Conservation (phyloP, 306 rosid species). For the Citrullus amarus region DNA sequence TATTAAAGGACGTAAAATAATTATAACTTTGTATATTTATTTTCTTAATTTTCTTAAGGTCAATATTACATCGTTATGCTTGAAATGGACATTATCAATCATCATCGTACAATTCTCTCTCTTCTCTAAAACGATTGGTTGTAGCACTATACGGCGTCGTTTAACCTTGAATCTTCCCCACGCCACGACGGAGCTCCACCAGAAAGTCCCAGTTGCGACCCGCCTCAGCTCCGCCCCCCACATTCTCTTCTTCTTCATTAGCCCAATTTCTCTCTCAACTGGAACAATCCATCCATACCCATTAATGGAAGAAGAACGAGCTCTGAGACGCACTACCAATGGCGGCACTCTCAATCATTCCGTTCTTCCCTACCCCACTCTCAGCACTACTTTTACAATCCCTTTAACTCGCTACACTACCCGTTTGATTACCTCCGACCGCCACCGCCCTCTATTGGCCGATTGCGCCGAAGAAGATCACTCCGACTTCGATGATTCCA, state of each 20-base stretch:
- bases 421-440: slow-evolving; percentile 29
- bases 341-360: slow-evolving; percentile 13
- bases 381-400: slow-evolving; percentile 23
- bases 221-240: neutral
- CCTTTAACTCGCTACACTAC: slow-evolving; percentile 36
- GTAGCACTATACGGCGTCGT: neutral
- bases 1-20: no score
- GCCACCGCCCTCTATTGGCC: slow-evolving; percentile 22
- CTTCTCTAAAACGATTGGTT: neutral
- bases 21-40: no score
- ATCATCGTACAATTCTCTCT: neutral
- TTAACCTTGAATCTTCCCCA: neutral
- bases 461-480: slow-evolving; percentile 22
- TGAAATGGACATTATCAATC: neutral
- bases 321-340: neutral
- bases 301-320: slow-evolving; percentile 33
- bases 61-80: neutral
- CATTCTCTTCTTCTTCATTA: neutral
- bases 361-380: slow-evolving; percentile 20
- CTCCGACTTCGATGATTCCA: neutral
- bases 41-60: neutral
- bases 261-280: neutral
- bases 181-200: neutral
- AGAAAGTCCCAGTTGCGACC: neutral
- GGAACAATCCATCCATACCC: neutral